Evolutionary conservation across 768 basidiomycete genomes (phyloP).

Genomic region (Pholiota conissans): DNA sequence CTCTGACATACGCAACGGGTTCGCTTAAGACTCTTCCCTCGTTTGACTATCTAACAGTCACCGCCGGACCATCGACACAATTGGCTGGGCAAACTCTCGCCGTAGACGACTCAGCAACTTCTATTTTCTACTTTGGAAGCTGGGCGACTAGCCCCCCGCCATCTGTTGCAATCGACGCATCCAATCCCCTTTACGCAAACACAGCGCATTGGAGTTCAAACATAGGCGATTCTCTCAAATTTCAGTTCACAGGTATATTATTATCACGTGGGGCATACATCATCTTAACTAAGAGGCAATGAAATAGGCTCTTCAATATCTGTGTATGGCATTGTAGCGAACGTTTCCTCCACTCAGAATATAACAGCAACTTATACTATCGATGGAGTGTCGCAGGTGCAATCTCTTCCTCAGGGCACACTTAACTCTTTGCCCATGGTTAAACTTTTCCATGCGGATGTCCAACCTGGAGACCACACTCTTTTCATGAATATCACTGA

Average conservation of each 20-base stretch:
- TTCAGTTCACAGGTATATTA: slow-evolving; percentile 35
- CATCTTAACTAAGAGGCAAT: slow-evolving; percentile 6
- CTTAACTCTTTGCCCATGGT: slow-evolving; percentile 32
- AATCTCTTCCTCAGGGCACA: slow-evolving; percentile 25
- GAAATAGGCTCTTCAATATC: slow-evolving; percentile 35
- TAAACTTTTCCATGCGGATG: slow-evolving; percentile 33
- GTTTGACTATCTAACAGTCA: slow-evolving; percentile 42
- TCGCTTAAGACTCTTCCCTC: slow-evolving; percentile 24
- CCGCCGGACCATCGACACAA: slow-evolving; percentile 31
- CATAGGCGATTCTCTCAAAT: slow-evolving; percentile 33
- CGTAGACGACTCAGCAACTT: slow-evolving; percentile 32
- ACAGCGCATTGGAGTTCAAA: slow-evolving; percentile 37
- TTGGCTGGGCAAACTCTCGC: slow-evolving; percentile 34
- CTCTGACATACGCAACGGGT: slow-evolving; percentile 33
- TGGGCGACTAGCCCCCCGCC: slow-evolving; percentile 29
- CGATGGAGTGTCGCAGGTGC: slow-evolving; percentile 30
- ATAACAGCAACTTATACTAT: slow-evolving; percentile 36
- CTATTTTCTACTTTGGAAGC: slow-evolving; percentile 30
- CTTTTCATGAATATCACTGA: slow-evolving; percentile 37
- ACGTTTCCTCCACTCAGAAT: slow-evolving; percentile 27
- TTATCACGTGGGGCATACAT: neutral
- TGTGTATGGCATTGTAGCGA: slow-evolving; percentile 29
- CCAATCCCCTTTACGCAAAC: slow-evolving; percentile 28
- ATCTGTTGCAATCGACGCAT: slow-evolving; percentile 22
- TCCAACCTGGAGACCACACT: slow-evolving; percentile 35